Evolutionary conservation across 108 stramenopile genomes (phyloP).

Genomic region (Skeletonema tropicum): DNA sequence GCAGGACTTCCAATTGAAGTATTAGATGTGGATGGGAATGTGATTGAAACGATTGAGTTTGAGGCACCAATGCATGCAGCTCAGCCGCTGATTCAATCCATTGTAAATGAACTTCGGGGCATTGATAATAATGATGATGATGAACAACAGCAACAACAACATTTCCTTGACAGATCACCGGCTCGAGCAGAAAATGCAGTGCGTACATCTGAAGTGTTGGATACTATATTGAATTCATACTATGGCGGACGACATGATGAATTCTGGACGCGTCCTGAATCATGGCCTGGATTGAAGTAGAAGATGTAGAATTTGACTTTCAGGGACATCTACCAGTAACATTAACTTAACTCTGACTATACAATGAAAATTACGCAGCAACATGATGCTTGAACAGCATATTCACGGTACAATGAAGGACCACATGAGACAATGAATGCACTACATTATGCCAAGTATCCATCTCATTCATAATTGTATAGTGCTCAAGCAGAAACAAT

Average conservation of each 20-base stretch:
- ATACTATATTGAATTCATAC: slow-evolving; percentile 54
- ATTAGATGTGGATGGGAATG: slow-evolving; percentile 37
- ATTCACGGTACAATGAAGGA: no score
- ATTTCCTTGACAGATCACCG: slow-evolving; percentile 8
- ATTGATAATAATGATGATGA: slow-evolving; percentile 2
- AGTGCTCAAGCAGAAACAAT: no score
- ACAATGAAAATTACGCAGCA: no score
- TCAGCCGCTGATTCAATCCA: slow-evolving; percentile 62
- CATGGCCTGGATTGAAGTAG: slow-evolving; percentile 33
- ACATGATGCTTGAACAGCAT: no score
- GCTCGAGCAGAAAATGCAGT: slow-evolving; percentile 62
- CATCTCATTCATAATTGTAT: no score
- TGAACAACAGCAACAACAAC: neutral
- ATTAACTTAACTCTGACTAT: no score
- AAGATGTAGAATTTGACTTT: no score
- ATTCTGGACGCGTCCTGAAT: slow-evolving; percentile 45
- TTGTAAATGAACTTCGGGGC: slow-evolving; percentile 54
- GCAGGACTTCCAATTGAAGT: slow-evolving; percentile 56
- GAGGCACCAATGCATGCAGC: slow-evolving; percentile 59
- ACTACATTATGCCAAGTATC: no score
- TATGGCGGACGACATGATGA: slow-evolving; percentile 67
- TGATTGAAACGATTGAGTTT: slow-evolving; percentile 44
- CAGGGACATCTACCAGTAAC: no score
- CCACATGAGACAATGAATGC: no score
- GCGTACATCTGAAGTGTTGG: slow-evolving; percentile 56